Percentiles rank a stretch among this genome's conserved stretches.
Conservation (phyloP, 1,284 basidiomycete species). For the Ganoderma sinense region DNA sequence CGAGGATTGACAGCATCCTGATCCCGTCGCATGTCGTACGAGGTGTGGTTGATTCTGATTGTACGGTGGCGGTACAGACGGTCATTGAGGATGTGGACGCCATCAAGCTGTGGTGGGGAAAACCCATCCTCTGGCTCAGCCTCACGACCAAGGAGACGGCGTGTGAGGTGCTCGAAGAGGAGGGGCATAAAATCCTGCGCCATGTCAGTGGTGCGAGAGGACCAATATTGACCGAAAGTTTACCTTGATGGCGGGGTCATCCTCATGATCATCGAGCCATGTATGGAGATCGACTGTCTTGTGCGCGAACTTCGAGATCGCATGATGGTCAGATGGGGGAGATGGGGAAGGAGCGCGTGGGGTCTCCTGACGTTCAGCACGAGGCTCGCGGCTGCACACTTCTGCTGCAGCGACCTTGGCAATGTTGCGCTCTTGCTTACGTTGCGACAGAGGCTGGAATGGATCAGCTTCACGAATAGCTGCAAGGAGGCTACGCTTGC, state of each 20-base stretch:
- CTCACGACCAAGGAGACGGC: background rate
- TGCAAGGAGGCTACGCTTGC: constrained; percentile 5
- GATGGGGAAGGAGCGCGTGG: background rate
- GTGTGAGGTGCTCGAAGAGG: background rate
- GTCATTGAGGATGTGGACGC: constrained; percentile 32
- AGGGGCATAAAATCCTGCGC: too few relatives aligned
- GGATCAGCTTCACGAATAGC: background rate
- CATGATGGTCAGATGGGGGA: too few relatives aligned
- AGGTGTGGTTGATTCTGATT: constrained; percentile 40
- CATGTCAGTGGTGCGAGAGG: too few relatives aligned
- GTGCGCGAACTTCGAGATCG: too few relatives aligned
- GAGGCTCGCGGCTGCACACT: too few relatives aligned
- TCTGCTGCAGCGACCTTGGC: too few relatives aligned
- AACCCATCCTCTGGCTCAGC: background rate
- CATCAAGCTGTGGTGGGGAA: fast-evolving
- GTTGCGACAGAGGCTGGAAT: background rate
- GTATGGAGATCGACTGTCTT: too few relatives aligned
- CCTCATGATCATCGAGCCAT: too few relatives aligned
- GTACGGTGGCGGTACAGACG: constrained; percentile 42
- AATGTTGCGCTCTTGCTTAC: too few relatives aligned
- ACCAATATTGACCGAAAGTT: too few relatives aligned
- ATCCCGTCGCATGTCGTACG: constrained; percentile 41
- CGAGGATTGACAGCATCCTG: constrained; percentile 47
- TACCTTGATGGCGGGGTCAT: too few relatives aligned
- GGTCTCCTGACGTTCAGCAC: too few relatives aligned